A percentile compares a stretch with the other conserved stretches of the same genome.
Conservation (phyloP, 31 red algal genomes). For the Endocladia muricata region DNA sequence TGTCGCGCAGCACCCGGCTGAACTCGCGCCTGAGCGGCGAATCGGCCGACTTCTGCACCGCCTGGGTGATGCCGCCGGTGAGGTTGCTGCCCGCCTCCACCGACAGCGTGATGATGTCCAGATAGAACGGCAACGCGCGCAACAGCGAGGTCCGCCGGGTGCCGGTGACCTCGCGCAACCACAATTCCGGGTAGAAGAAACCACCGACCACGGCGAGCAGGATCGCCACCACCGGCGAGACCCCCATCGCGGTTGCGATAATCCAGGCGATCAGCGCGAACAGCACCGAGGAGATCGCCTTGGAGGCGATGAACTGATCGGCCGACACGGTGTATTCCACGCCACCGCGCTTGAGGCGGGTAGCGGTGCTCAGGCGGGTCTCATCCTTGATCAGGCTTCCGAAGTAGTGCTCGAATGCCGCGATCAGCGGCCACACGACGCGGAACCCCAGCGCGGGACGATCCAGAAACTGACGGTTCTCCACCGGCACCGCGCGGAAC, state of each 20-base stretch:
- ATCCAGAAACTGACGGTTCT: too few species aligned
- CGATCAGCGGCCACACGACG: background rate
- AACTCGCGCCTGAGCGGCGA: background rate
- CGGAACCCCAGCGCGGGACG: background rate
- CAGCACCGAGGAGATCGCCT: background rate
- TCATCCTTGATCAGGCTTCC: background rate
- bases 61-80: background rate
- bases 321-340: background rate
- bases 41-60: slow-evolving; percentile 1
- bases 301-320: background rate
- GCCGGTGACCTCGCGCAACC: background rate
- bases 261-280: background rate
- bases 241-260: too few species aligned
- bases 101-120: slow-evolving; percentile 1
- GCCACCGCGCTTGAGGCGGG: background rate
- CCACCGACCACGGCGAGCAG: background rate
- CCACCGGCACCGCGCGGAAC: too few species aligned
- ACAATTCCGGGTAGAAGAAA: slow-evolving; percentile 1
- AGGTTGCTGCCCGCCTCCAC: background rate
- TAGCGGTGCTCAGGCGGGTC: background rate
- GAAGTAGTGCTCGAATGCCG: background rate
- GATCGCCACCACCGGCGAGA: background rate
- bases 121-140: background rate
- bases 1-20: background rate
- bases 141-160: background rate